Evolutionary conservation across 148 eudicot genomes (phyloP).

Genomic region (Pouteria glomerata): DNA sequence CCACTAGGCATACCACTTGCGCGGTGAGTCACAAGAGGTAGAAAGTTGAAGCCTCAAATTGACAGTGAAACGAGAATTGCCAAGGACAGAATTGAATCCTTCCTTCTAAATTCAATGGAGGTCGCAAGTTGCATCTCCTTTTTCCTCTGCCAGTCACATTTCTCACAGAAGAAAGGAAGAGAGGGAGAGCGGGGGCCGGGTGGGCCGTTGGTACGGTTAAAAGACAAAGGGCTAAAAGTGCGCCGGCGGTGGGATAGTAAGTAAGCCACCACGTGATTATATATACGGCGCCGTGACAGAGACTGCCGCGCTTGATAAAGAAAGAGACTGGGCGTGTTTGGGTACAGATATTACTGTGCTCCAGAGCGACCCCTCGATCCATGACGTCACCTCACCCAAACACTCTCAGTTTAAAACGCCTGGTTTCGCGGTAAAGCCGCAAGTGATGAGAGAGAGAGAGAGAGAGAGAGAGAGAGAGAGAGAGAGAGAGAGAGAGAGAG

Average conservation of each 20-base stretch:
- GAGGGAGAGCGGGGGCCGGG: too few relatives aligned
- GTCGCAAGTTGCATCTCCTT: background rate
- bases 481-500: too few relatives aligned
- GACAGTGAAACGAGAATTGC: too few relatives aligned
- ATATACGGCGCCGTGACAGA: too few relatives aligned
- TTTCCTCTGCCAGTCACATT: background rate
- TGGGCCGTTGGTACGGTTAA: background rate
- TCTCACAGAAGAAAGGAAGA: background rate
- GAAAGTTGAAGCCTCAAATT: too few relatives aligned
- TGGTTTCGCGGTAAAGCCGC: background rate
- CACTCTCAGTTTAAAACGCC: background rate
- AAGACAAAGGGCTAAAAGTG: background rate
- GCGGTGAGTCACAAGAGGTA: too few relatives aligned
- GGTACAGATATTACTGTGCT: background rate
- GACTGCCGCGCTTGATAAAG: background rate
- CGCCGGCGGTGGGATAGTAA: background rate
- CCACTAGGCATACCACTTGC: too few relatives aligned
- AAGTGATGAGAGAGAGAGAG: too few relatives aligned
- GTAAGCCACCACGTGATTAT: conserved; percentile 1
- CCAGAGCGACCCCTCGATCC: background rate
- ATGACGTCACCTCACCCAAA: background rate
- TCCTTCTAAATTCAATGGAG: too few relatives aligned
- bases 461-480: too few relatives aligned
- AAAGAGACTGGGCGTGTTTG: background rate
- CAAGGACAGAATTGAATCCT: too few relatives aligned